Conservation (phyloP, 768 basidiomycete genomes). For the Agrocybe chaxingu region DNA sequence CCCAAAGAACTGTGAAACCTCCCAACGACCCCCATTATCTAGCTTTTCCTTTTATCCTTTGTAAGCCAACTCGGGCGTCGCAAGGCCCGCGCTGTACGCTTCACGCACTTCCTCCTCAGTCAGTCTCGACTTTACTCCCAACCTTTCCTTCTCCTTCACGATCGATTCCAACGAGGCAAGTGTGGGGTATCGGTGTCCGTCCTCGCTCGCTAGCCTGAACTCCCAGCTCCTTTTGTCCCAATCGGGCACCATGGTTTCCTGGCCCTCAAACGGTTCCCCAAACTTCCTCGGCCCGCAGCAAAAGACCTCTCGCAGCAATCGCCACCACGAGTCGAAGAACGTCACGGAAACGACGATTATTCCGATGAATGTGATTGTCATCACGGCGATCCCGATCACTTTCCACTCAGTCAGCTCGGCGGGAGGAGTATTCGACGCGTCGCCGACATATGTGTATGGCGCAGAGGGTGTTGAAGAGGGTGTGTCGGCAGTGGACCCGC, state of each 20-base stretch:
- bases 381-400: slow-evolving; percentile 64
- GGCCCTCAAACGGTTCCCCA: slow-evolving; percentile 18
- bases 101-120: background rate
- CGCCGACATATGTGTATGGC: slow-evolving; percentile 5
- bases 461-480: background rate
- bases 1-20: no score
- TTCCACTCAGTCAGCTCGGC: slow-evolving; percentile 59
- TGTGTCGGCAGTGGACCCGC: background rate
- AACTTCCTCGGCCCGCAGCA: slow-evolving; percentile 31
- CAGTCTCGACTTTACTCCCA: background rate
- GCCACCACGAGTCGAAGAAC: slow-evolving; percentile 73
- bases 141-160: slow-evolving; percentile 21
- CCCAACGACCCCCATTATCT: no score
- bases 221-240: slow-evolving; percentile 63
- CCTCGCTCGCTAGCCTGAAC: slow-evolving; percentile 42
- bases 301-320: slow-evolving; percentile 50
- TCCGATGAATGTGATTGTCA: slow-evolving; percentile 58
- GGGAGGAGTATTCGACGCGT: slow-evolving; percentile 29
- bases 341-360: slow-evolving; percentile 52
- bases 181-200: slow-evolving; percentile 46
- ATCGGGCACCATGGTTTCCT: slow-evolving; percentile 62
- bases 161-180: slow-evolving; percentile 36
- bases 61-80: no score
- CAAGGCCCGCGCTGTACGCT: no score
- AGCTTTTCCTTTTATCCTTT: no score